phyloP scores from a whole-genome alignment of 257 asterid species.

The Cynanchum wilfordii region DNA sequence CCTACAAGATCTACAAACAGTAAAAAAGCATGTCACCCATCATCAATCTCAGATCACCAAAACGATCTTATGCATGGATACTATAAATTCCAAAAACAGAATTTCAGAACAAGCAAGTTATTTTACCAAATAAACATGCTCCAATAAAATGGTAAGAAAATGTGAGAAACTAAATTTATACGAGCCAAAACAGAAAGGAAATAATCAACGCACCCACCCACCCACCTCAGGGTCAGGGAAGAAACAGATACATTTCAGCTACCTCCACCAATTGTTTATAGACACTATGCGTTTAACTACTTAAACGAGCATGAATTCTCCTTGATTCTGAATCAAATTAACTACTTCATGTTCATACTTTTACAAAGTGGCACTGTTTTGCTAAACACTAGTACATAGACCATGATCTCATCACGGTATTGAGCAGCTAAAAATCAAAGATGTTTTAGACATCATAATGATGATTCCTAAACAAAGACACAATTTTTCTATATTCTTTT shows the following conservation, averaged over 20 bases:
- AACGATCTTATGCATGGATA: neutral
- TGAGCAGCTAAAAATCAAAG: neutral
- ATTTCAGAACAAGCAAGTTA: neutral
- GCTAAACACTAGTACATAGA: neutral
- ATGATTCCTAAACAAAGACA: no score
- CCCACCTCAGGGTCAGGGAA: neutral
- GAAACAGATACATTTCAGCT: neutral
- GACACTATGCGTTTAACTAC: neutral
- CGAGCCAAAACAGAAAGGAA: neutral
- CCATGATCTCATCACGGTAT: neutral
- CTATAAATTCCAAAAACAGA: neutral
- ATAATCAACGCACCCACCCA: neutral
- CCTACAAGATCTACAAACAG: slow-evolving; percentile 35
- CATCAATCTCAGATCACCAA: slow-evolving; percentile 14
- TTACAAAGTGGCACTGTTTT: neutral
- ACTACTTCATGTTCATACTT: neutral
- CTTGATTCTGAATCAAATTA: neutral
- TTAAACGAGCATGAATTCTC: neutral
- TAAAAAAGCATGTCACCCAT: slow-evolving; percentile 5
- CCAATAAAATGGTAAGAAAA: neutral
- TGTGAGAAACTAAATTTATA: neutral
- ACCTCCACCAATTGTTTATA: neutral
- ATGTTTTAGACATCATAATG: neutral
- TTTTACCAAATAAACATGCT: neutral
- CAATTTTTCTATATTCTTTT: neutral